Evolutionary conservation across 106 monocot species (phyloP).

Genomic region (Hemerocallis citrina): DNA sequence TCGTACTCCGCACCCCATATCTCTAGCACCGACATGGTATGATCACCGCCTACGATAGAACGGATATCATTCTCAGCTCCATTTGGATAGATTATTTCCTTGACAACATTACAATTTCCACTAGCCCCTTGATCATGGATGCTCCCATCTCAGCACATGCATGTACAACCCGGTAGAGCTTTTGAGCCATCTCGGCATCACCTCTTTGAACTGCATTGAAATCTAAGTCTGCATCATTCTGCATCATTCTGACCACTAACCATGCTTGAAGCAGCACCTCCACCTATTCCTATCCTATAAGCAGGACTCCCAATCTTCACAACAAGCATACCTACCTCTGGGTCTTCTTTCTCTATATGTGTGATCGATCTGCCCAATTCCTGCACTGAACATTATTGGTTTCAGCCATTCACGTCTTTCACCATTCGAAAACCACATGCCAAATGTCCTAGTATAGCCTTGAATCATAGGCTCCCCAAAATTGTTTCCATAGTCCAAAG

Average conservation of each 20-base stretch:
- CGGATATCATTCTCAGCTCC: constrained; percentile 90
- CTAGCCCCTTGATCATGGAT: constrained; percentile 96
- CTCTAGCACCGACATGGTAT: constrained; percentile 86
- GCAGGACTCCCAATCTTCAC: constrained; percentile 97
- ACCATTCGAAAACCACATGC: constrained; percentile 62
- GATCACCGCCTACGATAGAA: constrained; percentile 66
- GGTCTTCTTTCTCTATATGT: constrained; percentile 75
- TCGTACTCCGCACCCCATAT: constrained; percentile 98
- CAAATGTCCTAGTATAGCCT: constrained; percentile 84
- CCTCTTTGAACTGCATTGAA: constrained; percentile 91
- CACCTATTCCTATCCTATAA: constrained; percentile 95
- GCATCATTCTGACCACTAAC: constrained; percentile 98
- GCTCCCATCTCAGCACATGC: constrained; percentile 86
- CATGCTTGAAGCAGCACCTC: constrained; percentile 98
- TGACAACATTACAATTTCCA: constrained; percentile 92
- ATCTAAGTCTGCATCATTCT: constrained; percentile 74
- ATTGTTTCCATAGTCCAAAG: constrained; percentile 95
- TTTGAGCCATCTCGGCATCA: constrained; percentile 97
- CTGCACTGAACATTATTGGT: constrained; percentile 96
- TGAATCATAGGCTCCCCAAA: constrained; percentile 97
- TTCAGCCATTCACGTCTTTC: constrained; percentile 96
- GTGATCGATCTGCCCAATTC: constrained; percentile 92
- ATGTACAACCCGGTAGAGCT: constrained; percentile 76
- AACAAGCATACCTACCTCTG: constrained; percentile 87
- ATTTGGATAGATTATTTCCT: constrained; percentile 90